Conservation (phyloP, 2,329 filamentous ascomycete species). For the Rasamsonia emersonii region DNA sequence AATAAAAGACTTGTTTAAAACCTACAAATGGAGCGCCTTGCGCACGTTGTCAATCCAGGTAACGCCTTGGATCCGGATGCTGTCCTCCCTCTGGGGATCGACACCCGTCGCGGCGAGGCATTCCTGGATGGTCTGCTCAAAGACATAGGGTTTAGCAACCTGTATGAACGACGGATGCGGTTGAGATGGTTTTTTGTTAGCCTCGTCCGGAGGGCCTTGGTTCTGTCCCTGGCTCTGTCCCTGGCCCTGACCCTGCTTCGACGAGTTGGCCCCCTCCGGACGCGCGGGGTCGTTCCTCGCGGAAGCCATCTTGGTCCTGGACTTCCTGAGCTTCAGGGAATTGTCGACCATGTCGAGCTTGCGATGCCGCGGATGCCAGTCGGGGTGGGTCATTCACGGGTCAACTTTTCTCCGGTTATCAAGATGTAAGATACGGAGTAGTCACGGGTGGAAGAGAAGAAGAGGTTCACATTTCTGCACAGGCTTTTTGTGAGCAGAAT, state of each 20-base stretch:
- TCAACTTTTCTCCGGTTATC: no score
- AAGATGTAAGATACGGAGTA: no score
- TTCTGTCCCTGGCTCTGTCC: constrained; percentile 4
- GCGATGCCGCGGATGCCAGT: no score
- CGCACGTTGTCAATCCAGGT: constrained; percentile 82
- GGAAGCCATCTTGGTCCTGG: constrained; percentile 3
- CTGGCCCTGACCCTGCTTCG: constrained; percentile 3
- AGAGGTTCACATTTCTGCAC: no score
- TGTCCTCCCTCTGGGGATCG: constrained; percentile 71
- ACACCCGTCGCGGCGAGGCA: constrained; percentile 61
- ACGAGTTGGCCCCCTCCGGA: not conserved
- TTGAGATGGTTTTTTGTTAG: constrained; percentile 32
- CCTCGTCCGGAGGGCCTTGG: no score
- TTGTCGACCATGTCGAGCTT: no score
- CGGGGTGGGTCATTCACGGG: no score
- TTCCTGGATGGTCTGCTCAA: constrained; percentile 70
- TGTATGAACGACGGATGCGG: constrained; percentile 57
- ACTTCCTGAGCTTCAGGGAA: no score
- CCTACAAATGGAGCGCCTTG: constrained; percentile 67
- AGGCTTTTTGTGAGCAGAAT: no score
- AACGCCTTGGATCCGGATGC: constrained; percentile 73
- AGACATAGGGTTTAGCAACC: constrained; percentile 65
- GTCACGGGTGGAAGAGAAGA: no score
- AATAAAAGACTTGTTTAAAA: constrained; percentile 10
- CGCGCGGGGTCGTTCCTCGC: constrained; percentile 1